phyloP scores from a whole-genome alignment of 352 stramenopile genomes.

The Phytophthora chlamydospora region DNA sequence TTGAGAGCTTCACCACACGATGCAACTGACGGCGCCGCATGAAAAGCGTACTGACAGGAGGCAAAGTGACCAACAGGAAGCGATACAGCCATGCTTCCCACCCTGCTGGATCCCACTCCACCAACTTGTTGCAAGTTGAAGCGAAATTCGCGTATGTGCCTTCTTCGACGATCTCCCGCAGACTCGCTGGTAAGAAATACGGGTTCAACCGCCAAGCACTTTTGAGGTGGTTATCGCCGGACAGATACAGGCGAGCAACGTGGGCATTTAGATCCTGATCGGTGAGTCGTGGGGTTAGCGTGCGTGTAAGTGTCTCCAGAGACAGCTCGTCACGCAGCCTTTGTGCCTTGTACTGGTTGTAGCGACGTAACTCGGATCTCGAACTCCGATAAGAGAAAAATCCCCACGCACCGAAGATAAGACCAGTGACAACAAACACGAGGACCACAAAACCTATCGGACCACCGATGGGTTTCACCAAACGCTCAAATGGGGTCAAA shows the following conservation, averaged over 20 bases:
- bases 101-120: slow-evolving; percentile 57
- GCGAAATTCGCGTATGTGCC: slow-evolving; percentile 75
- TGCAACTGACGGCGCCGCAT: slow-evolving; percentile 70
- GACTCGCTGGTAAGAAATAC: slow-evolving; percentile 54
- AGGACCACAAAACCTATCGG: slow-evolving; percentile 77
- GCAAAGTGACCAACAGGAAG: slow-evolving; percentile 50
- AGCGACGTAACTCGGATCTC: slow-evolving; percentile 53
- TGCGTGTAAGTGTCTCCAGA: slow-evolving; percentile 70
- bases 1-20: slow-evolving; percentile 67
- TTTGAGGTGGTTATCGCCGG: slow-evolving; percentile 72
- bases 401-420: slow-evolving; percentile 72
- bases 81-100: slow-evolving; percentile 79
- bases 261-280: slow-evolving; percentile 81
- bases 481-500: slow-evolving; percentile 82
- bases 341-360: slow-evolving; percentile 76
- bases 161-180: slow-evolving; percentile 82
- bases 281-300: slow-evolving; percentile 73
- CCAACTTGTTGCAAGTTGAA: slow-evolving; percentile 70
- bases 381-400: slow-evolving; percentile 71
- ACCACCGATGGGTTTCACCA: slow-evolving; percentile 82
- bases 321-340: slow-evolving; percentile 77
- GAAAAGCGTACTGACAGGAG: slow-evolving; percentile 64
- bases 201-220: slow-evolving; percentile 70
- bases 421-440: slow-evolving; percentile 53
- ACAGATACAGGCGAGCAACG: slow-evolving; percentile 75